These are phyloP conservation scores for Amaranthus cruentus DNA, from an alignment of 148 eudicot genomes.

Conservation along the genomic window DNA sequence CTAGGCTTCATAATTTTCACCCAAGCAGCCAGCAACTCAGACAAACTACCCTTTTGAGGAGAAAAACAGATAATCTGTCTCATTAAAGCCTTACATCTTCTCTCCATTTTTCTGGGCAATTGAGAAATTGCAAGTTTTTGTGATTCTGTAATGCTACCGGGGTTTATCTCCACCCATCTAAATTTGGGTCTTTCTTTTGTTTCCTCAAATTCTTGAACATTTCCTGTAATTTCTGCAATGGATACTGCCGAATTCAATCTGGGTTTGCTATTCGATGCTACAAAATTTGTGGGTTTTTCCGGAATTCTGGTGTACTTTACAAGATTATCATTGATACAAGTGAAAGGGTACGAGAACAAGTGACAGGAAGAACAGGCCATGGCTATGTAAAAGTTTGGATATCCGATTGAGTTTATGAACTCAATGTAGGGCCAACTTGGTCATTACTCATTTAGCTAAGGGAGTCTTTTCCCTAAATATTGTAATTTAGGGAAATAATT, in stretches of 20 bases:
- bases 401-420: background rate
- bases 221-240: constrained; percentile 18
- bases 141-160: constrained; percentile 37
- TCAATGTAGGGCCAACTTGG: background rate
- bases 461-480: too few species aligned
- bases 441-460: background rate
- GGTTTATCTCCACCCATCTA: constrained; percentile 48
- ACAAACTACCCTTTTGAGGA: constrained; percentile 40
- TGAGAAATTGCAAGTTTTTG: constrained; percentile 48
- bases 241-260: constrained; percentile 5
- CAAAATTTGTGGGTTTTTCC: constrained; percentile 16
- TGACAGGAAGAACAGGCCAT: constrained; percentile 28
- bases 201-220: constrained; percentile 17
- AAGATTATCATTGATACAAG: constrained; percentile 10
- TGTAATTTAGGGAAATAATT: too few species aligned
- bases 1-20: constrained; percentile 64
- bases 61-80: constrained; percentile 69
- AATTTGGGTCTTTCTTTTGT: constrained; percentile 30
- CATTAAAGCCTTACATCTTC: constrained; percentile 68
- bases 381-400: background rate
- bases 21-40: constrained; percentile 59
- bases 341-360: constrained; percentile 21
- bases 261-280: constrained; percentile 7
- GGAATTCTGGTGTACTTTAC: background rate
- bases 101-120: constrained; percentile 67